These are phyloP conservation scores for Calophaca sinica DNA, from an alignment of 306 rosid species.

Conservation along the genomic window DNA sequence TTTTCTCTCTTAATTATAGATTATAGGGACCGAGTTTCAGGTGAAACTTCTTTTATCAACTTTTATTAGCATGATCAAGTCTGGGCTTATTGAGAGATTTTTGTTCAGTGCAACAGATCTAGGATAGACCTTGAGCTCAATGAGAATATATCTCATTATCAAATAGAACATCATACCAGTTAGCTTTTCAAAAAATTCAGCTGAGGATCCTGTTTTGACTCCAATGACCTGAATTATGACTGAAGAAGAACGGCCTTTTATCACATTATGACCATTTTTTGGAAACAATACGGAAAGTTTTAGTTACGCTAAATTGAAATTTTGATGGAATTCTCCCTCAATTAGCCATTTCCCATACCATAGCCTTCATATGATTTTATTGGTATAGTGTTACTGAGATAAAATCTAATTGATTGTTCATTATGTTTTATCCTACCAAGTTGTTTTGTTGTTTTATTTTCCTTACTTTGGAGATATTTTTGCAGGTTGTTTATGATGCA, in stretches of 20 bases:
- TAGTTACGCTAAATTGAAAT: not conserved
- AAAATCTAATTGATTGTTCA: constrained; percentile 12
- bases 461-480: constrained; percentile 36
- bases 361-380: constrained; percentile 11
- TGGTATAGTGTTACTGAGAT: constrained; percentile 4
- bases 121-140: constrained; percentile 13
- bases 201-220: too few species aligned
- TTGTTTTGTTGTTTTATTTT: not conserved
- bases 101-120: not conserved
- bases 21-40: not conserved
- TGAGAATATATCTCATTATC: not conserved
- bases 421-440: constrained; percentile 23
- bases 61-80: constrained; percentile 8
- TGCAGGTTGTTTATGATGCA: constrained; percentile 89
- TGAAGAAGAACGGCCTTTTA: not conserved
- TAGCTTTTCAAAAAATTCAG: too few species aligned
- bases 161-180: too few species aligned
- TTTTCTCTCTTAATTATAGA: not conserved
- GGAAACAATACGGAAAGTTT: not conserved
- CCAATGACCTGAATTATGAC: not conserved
- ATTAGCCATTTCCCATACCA: not conserved
- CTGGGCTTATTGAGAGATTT: not conserved
- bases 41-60: not conserved
- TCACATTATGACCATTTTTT: constrained; percentile 1
- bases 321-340: not conserved